A percentile compares a stretch with the other conserved stretches of the same genome.
Conservation (phyloP, 257 asterid species). For the Mitragyna speciosa region DNA sequence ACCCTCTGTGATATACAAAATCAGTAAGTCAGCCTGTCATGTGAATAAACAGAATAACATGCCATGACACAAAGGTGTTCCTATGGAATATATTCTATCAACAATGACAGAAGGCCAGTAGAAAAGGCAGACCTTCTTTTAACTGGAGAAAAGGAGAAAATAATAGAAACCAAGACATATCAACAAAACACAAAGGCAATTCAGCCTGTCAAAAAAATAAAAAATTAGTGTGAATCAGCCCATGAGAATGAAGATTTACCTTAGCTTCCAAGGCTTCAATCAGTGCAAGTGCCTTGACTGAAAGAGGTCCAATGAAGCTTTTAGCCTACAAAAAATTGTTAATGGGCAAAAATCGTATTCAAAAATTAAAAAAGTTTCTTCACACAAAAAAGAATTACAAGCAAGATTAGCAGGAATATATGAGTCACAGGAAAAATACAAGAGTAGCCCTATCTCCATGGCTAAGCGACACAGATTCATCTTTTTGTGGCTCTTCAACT, state of each 20-base stretch:
- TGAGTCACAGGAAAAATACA: slow-evolving; percentile 39
- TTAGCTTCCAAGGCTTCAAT: slow-evolving; percentile 88
- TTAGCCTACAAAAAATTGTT: slow-evolving; percentile 56
- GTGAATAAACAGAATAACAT: neutral
- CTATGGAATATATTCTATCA: no score
- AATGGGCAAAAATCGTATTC: neutral
- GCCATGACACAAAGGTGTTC: no score
- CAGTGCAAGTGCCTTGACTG: slow-evolving; percentile 57
- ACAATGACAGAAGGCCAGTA: no score
- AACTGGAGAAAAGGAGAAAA: neutral
- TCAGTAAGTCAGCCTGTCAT: slow-evolving; percentile 3
- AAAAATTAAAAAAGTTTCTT: neutral
- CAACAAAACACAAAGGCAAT: neutral
- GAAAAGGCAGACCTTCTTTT: no score
- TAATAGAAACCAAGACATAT: neutral
- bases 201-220: neutral
- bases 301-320: slow-evolving; percentile 62
- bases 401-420: slow-evolving; percentile 19
- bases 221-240: neutral
- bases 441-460: slow-evolving; percentile 67
- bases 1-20: slow-evolving; percentile 53
- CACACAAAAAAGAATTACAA: slow-evolving; percentile 11
- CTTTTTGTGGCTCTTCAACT: slow-evolving; percentile 61
- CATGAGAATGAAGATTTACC: slow-evolving; percentile 42
- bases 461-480: slow-evolving; percentile 51